Evolutionary conservation across 2,329 filamentous ascomycete genomes (phyloP).

Genomic region (Aspergillus awamori): DNA sequence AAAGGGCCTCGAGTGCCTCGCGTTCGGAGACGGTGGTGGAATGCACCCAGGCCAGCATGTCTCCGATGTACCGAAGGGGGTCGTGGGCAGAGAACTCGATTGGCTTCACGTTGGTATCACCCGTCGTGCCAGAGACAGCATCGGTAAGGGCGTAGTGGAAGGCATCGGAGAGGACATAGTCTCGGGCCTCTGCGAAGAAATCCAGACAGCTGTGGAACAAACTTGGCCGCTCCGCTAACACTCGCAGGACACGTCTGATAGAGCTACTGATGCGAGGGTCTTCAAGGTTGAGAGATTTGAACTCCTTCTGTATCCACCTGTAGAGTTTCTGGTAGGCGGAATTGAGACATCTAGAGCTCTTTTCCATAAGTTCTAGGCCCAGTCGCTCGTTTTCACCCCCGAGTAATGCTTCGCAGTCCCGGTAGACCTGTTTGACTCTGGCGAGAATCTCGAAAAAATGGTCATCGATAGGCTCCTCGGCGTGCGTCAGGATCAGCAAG

Average conservation of each 20-base stretch:
- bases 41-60: constrained; percentile 97
- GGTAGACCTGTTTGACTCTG: constrained; percentile 82
- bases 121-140: constrained; percentile 58
- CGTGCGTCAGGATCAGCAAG: constrained; percentile 71
- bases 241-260: constrained; percentile 79
- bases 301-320: constrained; percentile 90
- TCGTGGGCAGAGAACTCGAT: constrained; percentile 95
- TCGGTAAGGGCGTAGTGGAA: constrained; percentile 90
- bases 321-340: constrained; percentile 93
- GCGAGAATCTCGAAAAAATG: constrained; percentile 76
- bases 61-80: constrained; percentile 84
- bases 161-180: constrained; percentile 81
- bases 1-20: constrained; percentile 87
- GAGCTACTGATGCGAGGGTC: constrained; percentile 88
- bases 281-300: constrained; percentile 88
- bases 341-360: constrained; percentile 83
- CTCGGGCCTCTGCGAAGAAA: constrained; percentile 86
- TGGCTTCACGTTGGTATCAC: constrained; percentile 72
- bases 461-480: constrained; percentile 80
- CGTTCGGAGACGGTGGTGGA: constrained; percentile 91
- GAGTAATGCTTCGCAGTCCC: constrained; percentile 84
- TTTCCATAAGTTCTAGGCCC: constrained; percentile 87
- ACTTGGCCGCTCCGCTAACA: constrained; percentile 84
- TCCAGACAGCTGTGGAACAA: constrained; percentile 93
- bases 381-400: constrained; percentile 87